phyloP scores from a whole-genome alignment of 2,329 filamentous ascomycete genomes.

The Pseudopithomyces maydicus region DNA sequence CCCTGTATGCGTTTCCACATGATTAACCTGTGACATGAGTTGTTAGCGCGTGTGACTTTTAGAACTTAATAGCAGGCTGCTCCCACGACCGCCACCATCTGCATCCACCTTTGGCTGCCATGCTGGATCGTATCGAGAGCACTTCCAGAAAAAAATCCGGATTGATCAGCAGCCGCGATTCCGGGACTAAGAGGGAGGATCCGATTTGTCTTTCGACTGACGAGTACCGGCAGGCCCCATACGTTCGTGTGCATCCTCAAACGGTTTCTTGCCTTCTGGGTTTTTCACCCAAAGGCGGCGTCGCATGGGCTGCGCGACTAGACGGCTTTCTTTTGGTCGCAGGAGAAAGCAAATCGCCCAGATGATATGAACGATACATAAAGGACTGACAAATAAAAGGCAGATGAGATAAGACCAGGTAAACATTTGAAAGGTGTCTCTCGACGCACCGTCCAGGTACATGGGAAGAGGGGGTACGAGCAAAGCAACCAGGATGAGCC shows the following conservation, averaged over 20 bases:
- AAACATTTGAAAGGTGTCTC: conserved; percentile 6
- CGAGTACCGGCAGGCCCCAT: background rate
- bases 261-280: conserved; percentile 6
- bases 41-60: conserved; percentile 29
- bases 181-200: background rate
- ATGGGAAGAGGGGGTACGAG: conserved; percentile 23
- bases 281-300: conserved; percentile 10
- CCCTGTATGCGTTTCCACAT: conserved; percentile 63
- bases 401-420: background rate
- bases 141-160: background rate
- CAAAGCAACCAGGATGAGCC: conserved; percentile 19
- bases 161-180: background rate
- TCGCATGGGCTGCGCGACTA: conserved; percentile 8
- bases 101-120: background rate
- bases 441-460: conserved; percentile 24
- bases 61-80: background rate
- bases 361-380: background rate
- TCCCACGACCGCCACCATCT: background rate
- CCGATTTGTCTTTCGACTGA: background rate
- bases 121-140: background rate
- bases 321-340: conserved; percentile 10
- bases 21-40: conserved; percentile 33
- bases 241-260: conserved; percentile 4
- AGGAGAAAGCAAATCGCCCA: conserved; percentile 18
- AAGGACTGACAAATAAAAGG: background rate